Conservation (phyloP, 2,329 filamentous ascomycete genomes). For the Fragosphaeria purpurea region DNA sequence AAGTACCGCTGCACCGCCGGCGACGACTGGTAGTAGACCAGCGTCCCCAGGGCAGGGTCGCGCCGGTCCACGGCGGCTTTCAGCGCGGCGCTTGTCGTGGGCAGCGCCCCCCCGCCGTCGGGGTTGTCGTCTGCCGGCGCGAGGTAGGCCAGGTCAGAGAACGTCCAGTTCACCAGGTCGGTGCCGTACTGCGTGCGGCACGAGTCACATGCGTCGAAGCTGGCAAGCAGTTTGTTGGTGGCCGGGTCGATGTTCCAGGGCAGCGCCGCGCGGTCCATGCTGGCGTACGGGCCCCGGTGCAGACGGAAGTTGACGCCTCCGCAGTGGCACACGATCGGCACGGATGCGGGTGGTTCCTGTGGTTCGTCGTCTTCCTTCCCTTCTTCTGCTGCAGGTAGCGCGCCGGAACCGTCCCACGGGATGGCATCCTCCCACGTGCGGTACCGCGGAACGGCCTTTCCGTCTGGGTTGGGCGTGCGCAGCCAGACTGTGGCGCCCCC, state of each 20-base stretch:
- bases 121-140: slow-evolving; percentile 16
- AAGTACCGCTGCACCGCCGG: slow-evolving; percentile 36
- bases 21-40: slow-evolving; percentile 33
- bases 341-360: slow-evolving; percentile 12
- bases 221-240: slow-evolving; percentile 28
- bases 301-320: slow-evolving; percentile 34
- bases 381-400: too few species aligned
- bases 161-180: slow-evolving; percentile 38
- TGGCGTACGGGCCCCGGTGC: slow-evolving; percentile 21
- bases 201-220: slow-evolving; percentile 36
- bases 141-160: slow-evolving; percentile 28
- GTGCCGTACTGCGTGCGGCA: slow-evolving; percentile 32
- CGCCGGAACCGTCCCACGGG: too few species aligned
- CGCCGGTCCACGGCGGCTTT: slow-evolving; percentile 22
- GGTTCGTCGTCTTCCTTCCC: not conserved
- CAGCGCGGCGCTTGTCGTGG: slow-evolving; percentile 21
- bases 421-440: not conserved
- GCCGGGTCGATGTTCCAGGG: slow-evolving; percentile 33
- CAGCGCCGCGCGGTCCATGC: slow-evolving; percentile 19
- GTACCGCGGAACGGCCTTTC: slow-evolving; percentile 19
- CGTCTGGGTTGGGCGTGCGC: slow-evolving; percentile 22
- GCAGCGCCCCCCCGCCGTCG: slow-evolving; percentile 16
- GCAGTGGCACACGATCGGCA: slow-evolving; percentile 36
- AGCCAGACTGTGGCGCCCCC: slow-evolving; percentile 41
- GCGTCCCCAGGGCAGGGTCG: slow-evolving; percentile 30